phyloP scores from a whole-genome alignment of 169 alveolate genomes.

The Blepharisma undulans region DNA sequence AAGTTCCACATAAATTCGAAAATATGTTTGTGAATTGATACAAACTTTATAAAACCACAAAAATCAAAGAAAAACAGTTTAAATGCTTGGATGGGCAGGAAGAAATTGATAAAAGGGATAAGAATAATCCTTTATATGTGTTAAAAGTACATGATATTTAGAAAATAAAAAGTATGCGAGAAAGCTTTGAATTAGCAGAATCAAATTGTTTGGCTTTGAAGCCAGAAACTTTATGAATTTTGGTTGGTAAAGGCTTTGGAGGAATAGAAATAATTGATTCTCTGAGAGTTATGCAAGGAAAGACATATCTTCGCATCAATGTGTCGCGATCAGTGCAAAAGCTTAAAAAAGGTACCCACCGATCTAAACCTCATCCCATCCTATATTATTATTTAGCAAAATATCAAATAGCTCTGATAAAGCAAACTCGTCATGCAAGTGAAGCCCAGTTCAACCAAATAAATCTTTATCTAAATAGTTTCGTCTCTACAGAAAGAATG shows the following conservation, averaged over 20 bases:
- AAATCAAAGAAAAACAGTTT: conserved; percentile 7
- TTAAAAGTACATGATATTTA: background rate
- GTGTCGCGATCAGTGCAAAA: background rate
- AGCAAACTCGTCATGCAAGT: background rate
- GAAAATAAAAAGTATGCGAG: background rate
- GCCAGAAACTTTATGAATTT: background rate
- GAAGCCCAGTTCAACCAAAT: conserved; percentile 1
- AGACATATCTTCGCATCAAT: conserved; percentile 23
- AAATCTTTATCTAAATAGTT: background rate
- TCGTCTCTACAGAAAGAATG: background rate
- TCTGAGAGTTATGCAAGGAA: background rate
- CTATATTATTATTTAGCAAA: conserved; percentile 6
- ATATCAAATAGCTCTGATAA: background rate
- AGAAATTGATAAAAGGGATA: conserved; percentile 28
- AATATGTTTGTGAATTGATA: conserved; percentile 8
- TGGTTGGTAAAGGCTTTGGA: conserved; percentile 32
- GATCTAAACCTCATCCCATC: background rate
- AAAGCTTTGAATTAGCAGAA: background rate
- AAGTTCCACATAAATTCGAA: conserved; percentile 31
- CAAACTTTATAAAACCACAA: background rate
- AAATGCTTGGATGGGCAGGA: conserved; percentile 26
- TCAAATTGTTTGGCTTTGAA: background rate
- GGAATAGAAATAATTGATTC: background rate
- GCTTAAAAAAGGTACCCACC: background rate
- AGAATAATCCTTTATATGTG: conserved; percentile 31